phyloP scores from a whole-genome alignment of 176 grass and related monocot genomes.

The Oryza nivara region DNA sequence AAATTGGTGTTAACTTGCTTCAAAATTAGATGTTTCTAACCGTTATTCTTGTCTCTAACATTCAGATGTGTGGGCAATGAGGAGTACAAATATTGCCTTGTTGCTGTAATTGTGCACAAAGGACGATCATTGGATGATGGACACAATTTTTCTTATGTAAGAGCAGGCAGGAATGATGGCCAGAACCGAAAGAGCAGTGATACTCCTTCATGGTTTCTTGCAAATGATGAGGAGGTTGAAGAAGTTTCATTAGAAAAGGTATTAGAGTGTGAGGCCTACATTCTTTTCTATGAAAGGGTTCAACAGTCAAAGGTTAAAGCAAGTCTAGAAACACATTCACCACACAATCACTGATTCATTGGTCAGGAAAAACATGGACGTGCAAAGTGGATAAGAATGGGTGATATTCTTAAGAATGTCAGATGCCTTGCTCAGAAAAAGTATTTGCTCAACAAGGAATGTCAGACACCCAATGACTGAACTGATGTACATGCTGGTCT shows the following conservation, averaged over 20 bases:
- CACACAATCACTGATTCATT: too few species aligned
- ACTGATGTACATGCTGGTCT: too few species aligned
- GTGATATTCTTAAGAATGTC: too few species aligned
- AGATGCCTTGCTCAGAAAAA: too few species aligned
- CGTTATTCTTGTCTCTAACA: not conserved
- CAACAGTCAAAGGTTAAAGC: conserved; percentile 7
- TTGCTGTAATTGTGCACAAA: conserved; percentile 44
- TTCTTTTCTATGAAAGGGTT: conserved; percentile 70
- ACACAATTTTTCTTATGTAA: conserved; percentile 56
- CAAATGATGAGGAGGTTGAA: conserved; percentile 44
- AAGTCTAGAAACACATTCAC: too few species aligned
- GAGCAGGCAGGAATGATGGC: not conserved
- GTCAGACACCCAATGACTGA: too few species aligned
- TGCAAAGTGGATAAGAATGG: too few species aligned
- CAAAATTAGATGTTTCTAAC: too few species aligned
- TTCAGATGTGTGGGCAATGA: conserved; percentile 26
- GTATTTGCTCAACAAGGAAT: too few species aligned
- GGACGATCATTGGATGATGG: not conserved
- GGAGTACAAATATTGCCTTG: conserved; percentile 29
- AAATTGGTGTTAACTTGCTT: too few species aligned
- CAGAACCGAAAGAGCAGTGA: not conserved
- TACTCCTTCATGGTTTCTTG: conserved; percentile 51
- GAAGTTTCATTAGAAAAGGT: conserved; percentile 48
- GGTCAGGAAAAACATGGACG: too few species aligned
- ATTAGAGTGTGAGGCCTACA: conserved; percentile 58